These are phyloP conservation scores for Sporothrix inflata DNA, from an alignment of 2,329 filamentous ascomycete genomes.

Conservation along the genomic window DNA sequence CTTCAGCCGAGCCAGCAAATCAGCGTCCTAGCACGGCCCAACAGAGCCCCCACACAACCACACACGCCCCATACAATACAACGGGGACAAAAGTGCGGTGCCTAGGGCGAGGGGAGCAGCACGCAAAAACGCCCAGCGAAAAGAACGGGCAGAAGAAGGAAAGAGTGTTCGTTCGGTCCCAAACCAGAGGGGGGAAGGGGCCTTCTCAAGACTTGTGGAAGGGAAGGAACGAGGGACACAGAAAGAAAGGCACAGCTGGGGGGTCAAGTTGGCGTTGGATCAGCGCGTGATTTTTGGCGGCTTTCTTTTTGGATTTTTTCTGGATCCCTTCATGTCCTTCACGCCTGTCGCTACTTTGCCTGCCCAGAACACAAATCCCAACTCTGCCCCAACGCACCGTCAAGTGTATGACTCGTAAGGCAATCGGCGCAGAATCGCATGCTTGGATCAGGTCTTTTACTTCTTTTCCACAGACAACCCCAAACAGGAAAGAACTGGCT, in stretches of 20 bases:
- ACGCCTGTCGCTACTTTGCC: not conserved
- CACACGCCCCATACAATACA: slow-evolving; percentile 16
- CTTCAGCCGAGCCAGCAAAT: slow-evolving; percentile 30
- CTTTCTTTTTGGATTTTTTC: not conserved
- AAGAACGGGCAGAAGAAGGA: not conserved
- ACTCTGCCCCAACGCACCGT: not conserved
- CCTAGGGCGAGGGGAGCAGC: no score
- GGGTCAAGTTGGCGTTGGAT: not conserved
- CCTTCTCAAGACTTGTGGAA: not conserved
- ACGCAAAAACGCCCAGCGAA: not conserved
- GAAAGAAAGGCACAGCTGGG: not conserved
- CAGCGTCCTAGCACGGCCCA: not conserved
- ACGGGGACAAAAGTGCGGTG: no score
- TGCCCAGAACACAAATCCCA: not conserved
- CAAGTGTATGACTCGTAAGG: not conserved
- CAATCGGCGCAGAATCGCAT: not conserved
- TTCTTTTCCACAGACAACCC: not conserved
- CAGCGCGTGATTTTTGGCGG: slow-evolving; percentile 3
- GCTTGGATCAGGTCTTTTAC: not conserved
- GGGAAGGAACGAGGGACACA: not conserved
- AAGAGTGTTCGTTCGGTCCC: slow-evolving; percentile 5
- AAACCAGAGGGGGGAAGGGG: not conserved
- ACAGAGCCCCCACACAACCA: not conserved
- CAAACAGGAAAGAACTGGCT: slow-evolving; percentile 15
- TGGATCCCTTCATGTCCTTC: not conserved